Base-by-base conservation (phyloP, 768 basidiomycete genomes). In the Mycena maculata region DNA sequence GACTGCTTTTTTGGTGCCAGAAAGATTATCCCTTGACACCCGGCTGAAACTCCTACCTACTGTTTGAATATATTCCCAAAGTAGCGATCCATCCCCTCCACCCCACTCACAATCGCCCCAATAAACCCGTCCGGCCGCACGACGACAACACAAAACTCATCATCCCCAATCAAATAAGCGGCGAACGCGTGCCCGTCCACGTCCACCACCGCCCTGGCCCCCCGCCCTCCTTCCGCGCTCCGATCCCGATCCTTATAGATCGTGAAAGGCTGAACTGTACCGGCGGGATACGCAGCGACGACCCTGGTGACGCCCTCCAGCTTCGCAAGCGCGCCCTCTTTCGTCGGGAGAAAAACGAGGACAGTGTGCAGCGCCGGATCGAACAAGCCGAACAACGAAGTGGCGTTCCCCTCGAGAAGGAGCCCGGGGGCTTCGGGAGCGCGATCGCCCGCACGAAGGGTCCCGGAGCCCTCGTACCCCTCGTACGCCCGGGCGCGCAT, bases 391-490 rank as follows among this genome's bases (percentile, higher is more conserved):
- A 72, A 71, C 8, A 74, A 57, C n/a, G 67, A 62, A 11, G 52
- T 18, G 25, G 9, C 49, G 20, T 16, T 55, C 27, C 45, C 33
- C 25, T 50, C 41, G 20, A 33, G 30, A 9, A 66, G 27, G 28
- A 74, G 59, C 1, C 60, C 62, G 13, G 73, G 68, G 9, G 75
- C 76, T 13, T 76, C 75, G 3, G 74, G 76, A 12, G 76, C 76
- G 27, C 76, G 66, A 45, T 77, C 74, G 8, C 76, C 76, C 12
- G 75, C 75, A 36, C 60, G 54, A 25, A 72, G 23, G n/a, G 49
- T 58, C 22, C 68, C 64, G 23, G 31, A 30, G 15, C 70, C 71
- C 36, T 63, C 60, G 52, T 65, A 69, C 1, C 63, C 67, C 38
- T 67, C 52, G 50, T 69, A 71, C 10, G 70, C 63, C 41, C 58